Conservation (phyloP, 2,329 filamentous ascomycete species). For the Curvularia eragrostidis region DNA sequence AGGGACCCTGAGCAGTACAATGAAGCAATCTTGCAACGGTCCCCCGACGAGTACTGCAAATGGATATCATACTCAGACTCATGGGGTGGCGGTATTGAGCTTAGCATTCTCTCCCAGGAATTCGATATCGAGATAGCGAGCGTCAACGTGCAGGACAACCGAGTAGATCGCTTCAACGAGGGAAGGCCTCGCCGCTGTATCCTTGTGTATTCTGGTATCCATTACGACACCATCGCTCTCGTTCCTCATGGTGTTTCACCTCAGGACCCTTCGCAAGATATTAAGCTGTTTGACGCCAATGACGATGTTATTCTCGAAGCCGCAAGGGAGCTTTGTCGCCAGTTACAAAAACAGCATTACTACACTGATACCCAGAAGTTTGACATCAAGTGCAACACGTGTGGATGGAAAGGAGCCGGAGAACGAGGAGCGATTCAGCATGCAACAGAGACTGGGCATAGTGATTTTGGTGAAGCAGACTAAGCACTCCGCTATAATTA, state of each 20-base stretch:
- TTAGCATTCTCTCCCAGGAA: constrained; percentile 81
- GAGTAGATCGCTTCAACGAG: constrained; percentile 80
- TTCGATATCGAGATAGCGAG: constrained; percentile 87
- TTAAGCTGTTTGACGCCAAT: constrained; percentile 71
- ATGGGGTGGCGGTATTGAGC: constrained; percentile 92
- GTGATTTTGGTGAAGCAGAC: constrained; percentile 45
- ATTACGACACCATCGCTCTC: constrained; percentile 89
- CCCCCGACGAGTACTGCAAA: constrained; percentile 75
- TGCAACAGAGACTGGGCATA: constrained; percentile 62
- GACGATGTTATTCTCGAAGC: constrained; percentile 64
- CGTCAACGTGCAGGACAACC: constrained; percentile 75
- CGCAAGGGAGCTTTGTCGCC: constrained; percentile 60
- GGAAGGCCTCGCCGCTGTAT: constrained; percentile 70
- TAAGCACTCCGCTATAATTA: constrained; percentile 4
- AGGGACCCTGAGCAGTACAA: constrained; percentile 74
- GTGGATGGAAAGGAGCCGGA: constrained; percentile 72
- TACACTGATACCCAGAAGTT: constrained; percentile 88
- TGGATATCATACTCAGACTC: constrained; percentile 81
- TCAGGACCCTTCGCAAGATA: constrained; percentile 75
- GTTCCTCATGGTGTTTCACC: constrained; percentile 64
- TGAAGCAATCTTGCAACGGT: constrained; percentile 75
- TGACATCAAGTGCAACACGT: constrained; percentile 76
- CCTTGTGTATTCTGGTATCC: constrained; percentile 88
- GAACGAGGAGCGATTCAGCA: constrained; percentile 68
- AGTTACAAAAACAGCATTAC: constrained; percentile 77